phyloP scores from a whole-genome alignment of 805 yeast species.

The Cyberlindnera veronae region DNA sequence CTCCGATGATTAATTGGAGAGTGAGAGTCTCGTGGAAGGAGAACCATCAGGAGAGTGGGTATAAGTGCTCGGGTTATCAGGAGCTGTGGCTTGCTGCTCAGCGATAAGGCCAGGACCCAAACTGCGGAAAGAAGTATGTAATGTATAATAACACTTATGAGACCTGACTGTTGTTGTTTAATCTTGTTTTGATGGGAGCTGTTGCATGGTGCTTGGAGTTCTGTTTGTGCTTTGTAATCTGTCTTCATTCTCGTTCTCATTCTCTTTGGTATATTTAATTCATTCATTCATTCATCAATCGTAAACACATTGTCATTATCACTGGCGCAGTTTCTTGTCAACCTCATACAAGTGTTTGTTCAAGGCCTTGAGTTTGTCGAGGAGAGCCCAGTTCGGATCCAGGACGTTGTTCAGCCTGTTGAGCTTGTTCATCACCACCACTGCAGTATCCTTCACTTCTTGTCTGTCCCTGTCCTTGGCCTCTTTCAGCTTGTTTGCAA shows the following conservation, averaged over 20 bases:
- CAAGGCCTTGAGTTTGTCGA: slow-evolving; percentile 14
- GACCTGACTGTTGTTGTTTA: background rate
- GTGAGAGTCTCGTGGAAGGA: background rate
- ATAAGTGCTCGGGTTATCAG: background rate
- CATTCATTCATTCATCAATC: background rate
- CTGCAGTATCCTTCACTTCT: background rate
- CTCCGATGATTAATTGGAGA: slow-evolving; percentile 27
- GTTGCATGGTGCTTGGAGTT: background rate
- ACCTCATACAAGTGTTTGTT: slow-evolving; percentile 12
- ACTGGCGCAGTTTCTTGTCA: slow-evolving; percentile 5
- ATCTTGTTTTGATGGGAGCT: background rate
- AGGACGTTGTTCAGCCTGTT: slow-evolving; percentile 28
- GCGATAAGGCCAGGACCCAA: too few relatives aligned
- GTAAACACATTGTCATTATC: background rate
- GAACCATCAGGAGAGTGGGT: background rate
- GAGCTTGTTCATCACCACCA: slow-evolving; percentile 23
- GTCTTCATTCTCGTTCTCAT: background rate
- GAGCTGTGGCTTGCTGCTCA: too few relatives aligned
- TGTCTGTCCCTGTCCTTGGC: background rate
- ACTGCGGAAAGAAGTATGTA: too few relatives aligned
- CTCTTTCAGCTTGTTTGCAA: slow-evolving; percentile 11
- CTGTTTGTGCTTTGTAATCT: background rate
- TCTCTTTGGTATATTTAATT: too few relatives aligned
- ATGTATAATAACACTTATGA: too few relatives aligned
- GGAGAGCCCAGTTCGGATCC: slow-evolving; percentile 25